These are phyloP conservation scores for Colletotrichum tropicale DNA, from an alignment of 2,329 filamentous ascomycete species.

Conservation along the genomic window DNA sequence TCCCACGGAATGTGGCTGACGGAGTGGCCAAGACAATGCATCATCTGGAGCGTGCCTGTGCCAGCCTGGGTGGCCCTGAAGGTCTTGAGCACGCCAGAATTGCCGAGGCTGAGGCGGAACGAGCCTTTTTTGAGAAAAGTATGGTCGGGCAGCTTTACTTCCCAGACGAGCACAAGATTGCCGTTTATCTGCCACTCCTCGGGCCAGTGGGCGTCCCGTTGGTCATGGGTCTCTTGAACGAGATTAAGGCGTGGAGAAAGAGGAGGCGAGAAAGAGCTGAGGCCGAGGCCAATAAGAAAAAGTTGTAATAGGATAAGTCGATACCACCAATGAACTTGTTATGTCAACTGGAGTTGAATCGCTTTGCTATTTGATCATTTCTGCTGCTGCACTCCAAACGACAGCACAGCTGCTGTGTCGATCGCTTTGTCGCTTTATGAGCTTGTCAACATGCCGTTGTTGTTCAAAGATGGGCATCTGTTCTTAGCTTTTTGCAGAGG, in stretches of 20 bases:
- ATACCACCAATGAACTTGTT: background rate
- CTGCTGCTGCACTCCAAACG: background rate
- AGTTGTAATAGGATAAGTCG: slow-evolving; percentile 24
- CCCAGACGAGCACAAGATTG: slow-evolving; percentile 97
- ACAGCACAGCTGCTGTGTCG: background rate
- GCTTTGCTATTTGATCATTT: background rate
- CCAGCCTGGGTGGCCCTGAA: slow-evolving; percentile 66
- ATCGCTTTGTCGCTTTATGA: background rate
- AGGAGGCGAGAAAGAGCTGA: slow-evolving; percentile 49
- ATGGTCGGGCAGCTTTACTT: slow-evolving; percentile 99
- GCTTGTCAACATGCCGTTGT: background rate
- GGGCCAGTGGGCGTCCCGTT: slow-evolving; percentile 91
- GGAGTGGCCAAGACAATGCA: slow-evolving; percentile 81
- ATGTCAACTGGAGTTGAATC: background rate
- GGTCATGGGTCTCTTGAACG: slow-evolving; percentile 81
- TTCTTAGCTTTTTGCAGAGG: background rate
- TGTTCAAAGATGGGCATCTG: background rate
- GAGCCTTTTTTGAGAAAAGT: slow-evolving; percentile 96
- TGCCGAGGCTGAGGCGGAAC: slow-evolving; percentile 87
- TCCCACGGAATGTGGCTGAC: slow-evolving; percentile 84
- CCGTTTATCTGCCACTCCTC: slow-evolving; percentile 90
- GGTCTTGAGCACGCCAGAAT: slow-evolving; percentile 82
- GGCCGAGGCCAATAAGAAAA: slow-evolving; percentile 35
- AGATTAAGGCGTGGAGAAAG: slow-evolving; percentile 69
- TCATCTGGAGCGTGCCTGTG: slow-evolving; percentile 79